Percentiles rank a stretch among this genome's conserved stretches.
These are phyloP conservation scores for Jaltomata sinuosa DNA, from an alignment of 257 asterid species.

Conservation along the genomic window DNA sequence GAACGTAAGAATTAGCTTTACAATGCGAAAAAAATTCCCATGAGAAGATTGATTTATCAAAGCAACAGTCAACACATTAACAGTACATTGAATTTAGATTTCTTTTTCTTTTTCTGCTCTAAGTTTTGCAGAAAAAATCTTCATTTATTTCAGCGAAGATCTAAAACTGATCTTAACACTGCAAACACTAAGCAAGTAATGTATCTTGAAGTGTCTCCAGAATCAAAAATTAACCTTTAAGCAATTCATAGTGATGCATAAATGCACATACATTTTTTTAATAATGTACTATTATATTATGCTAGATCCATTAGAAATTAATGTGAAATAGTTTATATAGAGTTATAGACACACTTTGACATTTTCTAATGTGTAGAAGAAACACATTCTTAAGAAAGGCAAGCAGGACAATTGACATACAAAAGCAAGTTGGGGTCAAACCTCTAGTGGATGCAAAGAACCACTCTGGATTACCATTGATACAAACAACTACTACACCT, in stretches of 20 bases:
- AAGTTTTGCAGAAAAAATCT: neutral
- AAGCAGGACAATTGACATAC: neutral
- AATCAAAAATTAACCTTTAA: neutral
- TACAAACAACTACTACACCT: neutral
- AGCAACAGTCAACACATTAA: neutral
- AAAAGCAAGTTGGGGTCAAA: neutral
- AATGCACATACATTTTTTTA: neutral
- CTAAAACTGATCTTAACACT: neutral
- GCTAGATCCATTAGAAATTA: neutral
- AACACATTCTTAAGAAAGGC: neutral
- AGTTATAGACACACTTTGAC: neutral
- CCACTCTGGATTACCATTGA: neutral
- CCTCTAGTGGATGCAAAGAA: neutral
- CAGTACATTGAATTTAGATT: neutral
- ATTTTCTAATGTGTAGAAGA: neutral
- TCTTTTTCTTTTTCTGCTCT: neutral
- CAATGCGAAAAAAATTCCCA: too few species aligned
- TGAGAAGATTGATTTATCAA: neutral
- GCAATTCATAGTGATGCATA: neutral
- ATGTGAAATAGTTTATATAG: neutral
- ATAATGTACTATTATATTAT: neutral
- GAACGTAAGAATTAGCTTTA: too few species aligned
- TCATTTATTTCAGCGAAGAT: neutral
- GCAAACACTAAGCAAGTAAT: neutral
- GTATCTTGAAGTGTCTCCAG: neutral